These are phyloP conservation scores for Quercus gilva DNA, from an alignment of 306 rosid species.

Conservation along the genomic window DNA sequence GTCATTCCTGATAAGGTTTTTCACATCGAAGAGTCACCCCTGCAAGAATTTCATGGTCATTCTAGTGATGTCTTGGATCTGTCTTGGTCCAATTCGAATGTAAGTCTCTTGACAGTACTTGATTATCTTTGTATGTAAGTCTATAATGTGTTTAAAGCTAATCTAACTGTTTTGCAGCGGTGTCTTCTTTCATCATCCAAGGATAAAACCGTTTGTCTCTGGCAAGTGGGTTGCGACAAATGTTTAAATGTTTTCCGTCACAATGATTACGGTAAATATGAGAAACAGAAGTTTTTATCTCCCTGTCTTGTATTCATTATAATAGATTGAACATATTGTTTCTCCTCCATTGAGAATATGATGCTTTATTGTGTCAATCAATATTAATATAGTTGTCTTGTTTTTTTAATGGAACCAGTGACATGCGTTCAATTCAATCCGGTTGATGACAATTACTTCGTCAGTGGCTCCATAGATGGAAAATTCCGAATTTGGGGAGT, in stretches of 20 bases:
- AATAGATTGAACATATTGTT: background rate
- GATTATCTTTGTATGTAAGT: background rate
- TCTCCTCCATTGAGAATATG: background rate
- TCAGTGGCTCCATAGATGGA: constrained; percentile 90
- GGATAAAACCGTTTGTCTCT: constrained; percentile 85
- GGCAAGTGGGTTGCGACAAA: constrained; percentile 61
- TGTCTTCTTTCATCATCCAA: constrained; percentile 81
- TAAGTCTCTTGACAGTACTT: constrained; percentile 35
- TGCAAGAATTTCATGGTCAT: constrained; percentile 74
- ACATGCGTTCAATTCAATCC: constrained; percentile 95
- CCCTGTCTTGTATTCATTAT: background rate
- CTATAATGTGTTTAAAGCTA: constrained; percentile 5
- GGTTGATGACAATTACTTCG: constrained; percentile 61
- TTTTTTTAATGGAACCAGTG: constrained; percentile 46
- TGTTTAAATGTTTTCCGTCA: constrained; percentile 65
- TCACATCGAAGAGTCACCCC: constrained; percentile 64
- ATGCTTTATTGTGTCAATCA: background rate
- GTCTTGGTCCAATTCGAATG: constrained; percentile 91
- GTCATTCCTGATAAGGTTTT: constrained; percentile 67
- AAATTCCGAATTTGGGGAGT: constrained; percentile 88
- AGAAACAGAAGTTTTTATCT: background rate
- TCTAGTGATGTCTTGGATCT: constrained; percentile 76
- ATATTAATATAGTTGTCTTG: background rate
- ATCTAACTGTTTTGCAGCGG: constrained; percentile 46
- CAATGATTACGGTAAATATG: constrained; percentile 64